A percentile compares a stretch with the other conserved stretches of the same genome.
Evolutionary conservation across 345 rosid species (phyloP).

Genomic region (Populus nigra): DNA sequence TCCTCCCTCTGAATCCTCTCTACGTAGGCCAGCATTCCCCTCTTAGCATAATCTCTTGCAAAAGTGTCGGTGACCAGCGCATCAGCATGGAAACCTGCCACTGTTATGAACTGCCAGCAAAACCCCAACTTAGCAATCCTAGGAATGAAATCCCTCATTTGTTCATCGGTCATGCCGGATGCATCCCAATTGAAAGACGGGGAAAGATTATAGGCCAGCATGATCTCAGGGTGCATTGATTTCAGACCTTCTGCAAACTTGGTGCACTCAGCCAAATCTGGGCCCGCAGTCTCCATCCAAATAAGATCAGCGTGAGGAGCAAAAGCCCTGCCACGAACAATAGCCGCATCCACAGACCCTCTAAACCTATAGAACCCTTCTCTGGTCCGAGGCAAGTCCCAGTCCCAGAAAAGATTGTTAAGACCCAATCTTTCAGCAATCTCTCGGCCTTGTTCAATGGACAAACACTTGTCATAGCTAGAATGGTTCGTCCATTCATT

Average conservation of each 20-base stretch:
- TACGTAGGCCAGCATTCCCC: conserved; percentile 94
- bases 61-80: conserved; percentile 82
- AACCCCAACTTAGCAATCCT: conserved; percentile 73
- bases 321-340: conserved; percentile 90
- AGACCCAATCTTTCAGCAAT: conserved; percentile 67
- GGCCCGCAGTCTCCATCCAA: conserved; percentile 96
- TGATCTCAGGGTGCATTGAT: conserved; percentile 57
- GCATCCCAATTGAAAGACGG: conserved; percentile 99
- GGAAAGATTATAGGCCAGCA: conserved; percentile 92
- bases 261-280: conserved; percentile 76
- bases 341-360: conserved; percentile 79
- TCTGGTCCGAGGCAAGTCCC: conserved; percentile 91
- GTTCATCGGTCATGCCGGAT: conserved; percentile 77
- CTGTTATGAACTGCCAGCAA: conserved; percentile 96
- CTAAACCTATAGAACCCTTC: conserved; percentile 94
- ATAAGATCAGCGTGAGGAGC: conserved; percentile 73
- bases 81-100: conserved; percentile 91
- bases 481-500: conserved; percentile 71
- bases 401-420: conserved; percentile 89
- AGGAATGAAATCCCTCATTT: conserved; percentile 86
- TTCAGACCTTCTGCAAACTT: conserved; percentile 73
- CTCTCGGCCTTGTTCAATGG: conserved; percentile 67
- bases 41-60: conserved; percentile 69
- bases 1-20: conserved; percentile 98
- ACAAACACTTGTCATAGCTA: conserved; percentile 65